phyloP scores from a whole-genome alignment of 768 basidiomycete species.

The Lactarius trivialis region DNA sequence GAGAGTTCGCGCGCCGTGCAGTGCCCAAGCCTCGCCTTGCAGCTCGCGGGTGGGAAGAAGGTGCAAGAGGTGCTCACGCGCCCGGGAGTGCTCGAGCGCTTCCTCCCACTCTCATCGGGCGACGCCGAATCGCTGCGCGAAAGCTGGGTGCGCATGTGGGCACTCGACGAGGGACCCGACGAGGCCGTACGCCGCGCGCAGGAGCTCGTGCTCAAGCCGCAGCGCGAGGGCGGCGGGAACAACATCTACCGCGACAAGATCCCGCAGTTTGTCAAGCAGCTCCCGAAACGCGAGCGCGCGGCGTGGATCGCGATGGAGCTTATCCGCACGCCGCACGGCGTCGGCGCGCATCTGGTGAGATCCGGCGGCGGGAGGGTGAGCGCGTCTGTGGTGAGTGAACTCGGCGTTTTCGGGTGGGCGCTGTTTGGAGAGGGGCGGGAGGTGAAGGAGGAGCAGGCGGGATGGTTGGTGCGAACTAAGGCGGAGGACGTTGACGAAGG shows the following conservation, averaged over 20 bases:
- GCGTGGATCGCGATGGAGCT: conserved; percentile 97
- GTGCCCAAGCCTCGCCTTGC: conserved; percentile 84
- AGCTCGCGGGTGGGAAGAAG: conserved; percentile 95
- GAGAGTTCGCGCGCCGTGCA: conserved; percentile 86
- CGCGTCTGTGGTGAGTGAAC: conserved; percentile 74
- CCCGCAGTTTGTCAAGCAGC: conserved; percentile 60
- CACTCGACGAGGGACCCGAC: conserved; percentile 46
- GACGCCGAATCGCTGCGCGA: conserved; percentile 46
- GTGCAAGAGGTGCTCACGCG: conserved; percentile 83
- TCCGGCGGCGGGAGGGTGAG: conserved; percentile 46
- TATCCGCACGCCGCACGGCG: conserved; percentile 67
- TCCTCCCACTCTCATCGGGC: conserved; percentile 46
- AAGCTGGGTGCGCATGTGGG: conserved; percentile 90
- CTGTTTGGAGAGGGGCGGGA: conserved; percentile 53
- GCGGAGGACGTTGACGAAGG: conserved; percentile 89
- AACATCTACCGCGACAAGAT: conserved; percentile 88
- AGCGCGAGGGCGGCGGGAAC: conserved; percentile 97
- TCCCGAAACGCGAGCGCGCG: conserved; percentile 55
- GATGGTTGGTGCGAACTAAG: conserved; percentile 86
- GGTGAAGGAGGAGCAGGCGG: conserved; percentile 58
- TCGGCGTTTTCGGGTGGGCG: conserved; percentile 89
- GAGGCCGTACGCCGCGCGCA: conserved; percentile 45
- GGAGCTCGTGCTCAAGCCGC: conserved; percentile 86
- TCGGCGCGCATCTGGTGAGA: conserved; percentile 70
- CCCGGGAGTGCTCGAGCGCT: conserved; percentile 65